Evolutionary conservation across 2,329 filamentous ascomycete genomes (phyloP), one percentile per base, ranked within the genome.

Genomic region (Penicillium sp.): DNA sequence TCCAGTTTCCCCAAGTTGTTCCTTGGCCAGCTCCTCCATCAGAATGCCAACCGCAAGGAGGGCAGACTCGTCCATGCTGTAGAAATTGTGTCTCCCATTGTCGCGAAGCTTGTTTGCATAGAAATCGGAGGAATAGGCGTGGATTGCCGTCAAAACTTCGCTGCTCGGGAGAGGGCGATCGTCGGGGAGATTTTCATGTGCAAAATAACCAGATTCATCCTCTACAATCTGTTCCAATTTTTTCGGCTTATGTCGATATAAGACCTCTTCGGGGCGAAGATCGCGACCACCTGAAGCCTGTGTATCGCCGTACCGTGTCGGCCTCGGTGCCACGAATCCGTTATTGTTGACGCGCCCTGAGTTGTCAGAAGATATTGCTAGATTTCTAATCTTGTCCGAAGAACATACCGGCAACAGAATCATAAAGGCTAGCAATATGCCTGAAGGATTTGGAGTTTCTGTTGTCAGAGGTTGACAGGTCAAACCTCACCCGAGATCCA

Each of bases 31-130:
- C 68, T 88, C 85, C 70, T 88, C 86, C 26, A 87, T 67, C 33
- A 88, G 64, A 14, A 88, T 81, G 0, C 85, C 84, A 63, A 87
- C 68, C 1, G 84, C 84, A 61, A 88, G 77, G 54, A 88, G 68
- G 1, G 85, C 84, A 9, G 84, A 87, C 69, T 86, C 85, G 57
- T 87, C 84, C 77, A 88, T 78, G 57, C 79, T 84, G 48, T 75
- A 76, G 63, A 79, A 82, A 52, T 80, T 76, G 33, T 70, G 64
- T 45, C 66, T 67, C 3, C 74, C 76, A 7, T 64, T 62, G 24
- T 74, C 68, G 1, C 59, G 57, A 3, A 70, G 71, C 3, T 70
- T 68, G 35, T 70, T 68, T 29, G 68, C 73, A 67, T 86, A 87
- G 61, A 82, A 82, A 49, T 85, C 82, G 0, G 84, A 80, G 3